These are phyloP conservation scores for Venturia effusa DNA, from an alignment of 2,329 filamentous ascomycete species.

Conservation along the genomic window DNA sequence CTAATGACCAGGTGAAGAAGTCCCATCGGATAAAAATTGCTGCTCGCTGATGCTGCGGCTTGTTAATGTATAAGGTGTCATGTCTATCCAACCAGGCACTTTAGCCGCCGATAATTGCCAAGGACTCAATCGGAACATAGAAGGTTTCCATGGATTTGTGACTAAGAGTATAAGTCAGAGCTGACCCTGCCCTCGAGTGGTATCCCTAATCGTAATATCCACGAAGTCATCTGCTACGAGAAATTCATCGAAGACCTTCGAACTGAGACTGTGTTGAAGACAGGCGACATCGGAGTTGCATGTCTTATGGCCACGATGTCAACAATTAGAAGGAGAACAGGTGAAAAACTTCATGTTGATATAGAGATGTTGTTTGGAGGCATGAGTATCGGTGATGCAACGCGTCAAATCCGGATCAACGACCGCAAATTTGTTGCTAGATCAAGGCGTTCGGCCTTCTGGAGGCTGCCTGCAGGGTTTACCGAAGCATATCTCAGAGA, in stretches of 20 bases:
- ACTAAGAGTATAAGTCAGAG: too few species aligned
- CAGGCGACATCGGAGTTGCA: neutral
- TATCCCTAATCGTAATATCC: constrained; percentile 49
- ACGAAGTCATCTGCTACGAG: constrained; percentile 60
- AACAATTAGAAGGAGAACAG: neutral
- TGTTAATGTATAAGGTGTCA: too few species aligned
- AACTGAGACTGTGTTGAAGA: constrained; percentile 15
- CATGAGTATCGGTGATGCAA: neutral
- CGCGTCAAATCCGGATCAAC: neutral
- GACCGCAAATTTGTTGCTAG: neutral
- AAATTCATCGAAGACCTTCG: constrained; percentile 40
- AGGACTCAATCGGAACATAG: too few species aligned
- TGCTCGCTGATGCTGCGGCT: too few species aligned
- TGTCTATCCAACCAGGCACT: too few species aligned
- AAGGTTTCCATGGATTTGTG: too few species aligned
- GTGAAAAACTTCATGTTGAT: neutral
- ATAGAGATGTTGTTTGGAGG: neutral
- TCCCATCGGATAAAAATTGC: too few species aligned
- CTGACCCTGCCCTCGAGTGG: constrained; percentile 50
- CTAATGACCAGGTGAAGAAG: neutral
- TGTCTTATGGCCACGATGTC: neutral
- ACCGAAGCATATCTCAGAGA: neutral
- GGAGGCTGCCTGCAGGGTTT: neutral
- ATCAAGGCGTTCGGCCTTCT: neutral
- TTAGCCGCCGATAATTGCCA: too few species aligned